These are phyloP conservation scores for Fraxinus ornus DNA, from an alignment of 305 asterid genomes.

Conservation along the genomic window DNA sequence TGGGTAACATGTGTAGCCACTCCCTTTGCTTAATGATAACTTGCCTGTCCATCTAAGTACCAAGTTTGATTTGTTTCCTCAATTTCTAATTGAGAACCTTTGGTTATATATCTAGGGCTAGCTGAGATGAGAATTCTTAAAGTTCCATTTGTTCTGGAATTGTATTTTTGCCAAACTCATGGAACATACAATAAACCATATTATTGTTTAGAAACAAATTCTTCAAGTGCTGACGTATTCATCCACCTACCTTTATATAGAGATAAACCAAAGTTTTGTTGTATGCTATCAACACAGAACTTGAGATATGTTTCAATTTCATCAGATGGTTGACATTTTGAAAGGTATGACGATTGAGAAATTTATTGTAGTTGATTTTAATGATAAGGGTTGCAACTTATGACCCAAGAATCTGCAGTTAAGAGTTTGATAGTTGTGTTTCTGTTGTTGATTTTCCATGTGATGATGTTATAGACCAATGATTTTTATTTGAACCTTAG, in stretches of 20 bases:
- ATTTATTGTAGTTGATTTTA: not conserved
- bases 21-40: not conserved
- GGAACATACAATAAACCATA: not conserved
- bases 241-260: not conserved
- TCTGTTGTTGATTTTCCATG: not conserved
- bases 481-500: not conserved
- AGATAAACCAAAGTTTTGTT: not conserved
- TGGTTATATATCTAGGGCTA: not conserved
- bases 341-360: not conserved
- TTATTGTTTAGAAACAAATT: not conserved
- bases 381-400: not conserved
- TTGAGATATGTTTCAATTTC: not conserved
- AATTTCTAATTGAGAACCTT: not conserved
- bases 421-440: not conserved
- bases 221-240: not conserved
- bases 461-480: not conserved
- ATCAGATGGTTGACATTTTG: not conserved
- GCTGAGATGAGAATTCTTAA: not conserved
- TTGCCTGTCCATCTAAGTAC: not conserved
- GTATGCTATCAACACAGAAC: not conserved
- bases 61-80: not conserved
- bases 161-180: not conserved
- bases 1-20: not conserved
- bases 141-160: not conserved
- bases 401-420: not conserved